Percentiles rank a stretch among this genome's conserved stretches.
phyloP scores from a whole-genome alignment of 2,329 filamentous ascomycete genomes.

The Clonostachys sp. region DNA sequence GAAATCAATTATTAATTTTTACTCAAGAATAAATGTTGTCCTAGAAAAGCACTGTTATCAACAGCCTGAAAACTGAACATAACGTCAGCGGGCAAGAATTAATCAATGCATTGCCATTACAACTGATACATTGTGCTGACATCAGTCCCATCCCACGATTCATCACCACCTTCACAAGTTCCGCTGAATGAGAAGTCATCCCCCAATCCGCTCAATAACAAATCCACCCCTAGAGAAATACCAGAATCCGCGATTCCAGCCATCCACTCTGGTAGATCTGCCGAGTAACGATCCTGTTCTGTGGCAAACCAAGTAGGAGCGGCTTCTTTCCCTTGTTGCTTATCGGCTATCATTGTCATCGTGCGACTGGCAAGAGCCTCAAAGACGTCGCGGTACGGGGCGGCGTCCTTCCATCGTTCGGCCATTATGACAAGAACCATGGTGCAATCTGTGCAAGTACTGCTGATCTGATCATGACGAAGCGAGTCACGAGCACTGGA shows the following conservation, averaged over 20 bases:
- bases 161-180: no score
- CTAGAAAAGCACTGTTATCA: no score
- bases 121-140: no score
- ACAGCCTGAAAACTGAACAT: no score
- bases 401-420: slow-evolving; percentile 23
- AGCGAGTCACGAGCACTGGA: slow-evolving; percentile 1
- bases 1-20: no score
- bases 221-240: not conserved
- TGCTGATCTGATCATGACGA: slow-evolving; percentile 6
- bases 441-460: slow-evolving; percentile 15
- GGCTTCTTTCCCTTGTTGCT: not conserved
- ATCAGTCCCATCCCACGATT: no score
- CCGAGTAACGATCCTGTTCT: not conserved
- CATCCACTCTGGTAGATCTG: slow-evolving; percentile 4
- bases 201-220: not conserved
- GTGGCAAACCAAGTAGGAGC: not conserved
- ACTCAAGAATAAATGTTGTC: no score
- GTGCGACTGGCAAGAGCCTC: slow-evolving; percentile 15
- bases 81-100: no score
- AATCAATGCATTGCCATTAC: no score
- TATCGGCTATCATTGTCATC: slow-evolving; percentile 1
- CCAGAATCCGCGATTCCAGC: slow-evolving; percentile 4
- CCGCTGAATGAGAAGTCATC: not conserved
- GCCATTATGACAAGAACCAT: slow-evolving; percentile 26
- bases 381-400: slow-evolving; percentile 23